phyloP scores from a whole-genome alignment of 1,284 basidiomycete genomes.

The Macrocybe sp. region DNA sequence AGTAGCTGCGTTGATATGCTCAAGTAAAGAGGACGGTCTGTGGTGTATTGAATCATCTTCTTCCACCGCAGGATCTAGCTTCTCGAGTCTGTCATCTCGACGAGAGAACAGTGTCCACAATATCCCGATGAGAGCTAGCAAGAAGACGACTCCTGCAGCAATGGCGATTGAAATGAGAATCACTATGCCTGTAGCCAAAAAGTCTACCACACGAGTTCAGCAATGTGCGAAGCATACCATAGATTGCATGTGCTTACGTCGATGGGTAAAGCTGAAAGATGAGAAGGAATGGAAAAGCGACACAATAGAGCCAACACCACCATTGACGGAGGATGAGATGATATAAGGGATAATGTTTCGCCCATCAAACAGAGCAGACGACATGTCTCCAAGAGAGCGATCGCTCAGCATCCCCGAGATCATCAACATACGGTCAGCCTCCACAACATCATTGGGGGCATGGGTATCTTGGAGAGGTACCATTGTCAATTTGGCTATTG shows the following conservation, averaged over 20 bases:
- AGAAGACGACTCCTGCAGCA: conserved; percentile 90
- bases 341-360: conserved; percentile 82
- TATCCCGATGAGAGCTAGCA: conserved; percentile 84
- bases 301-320: conserved; percentile 69
- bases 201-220: conserved; percentile 43
- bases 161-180: conserved; percentile 98
- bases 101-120: conserved; percentile 86
- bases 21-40: conserved; percentile 75
- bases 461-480: conserved; percentile 83
- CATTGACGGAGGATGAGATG: conserved; percentile 61
- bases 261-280: conserved; percentile 69
- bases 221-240: conserved; percentile 6
- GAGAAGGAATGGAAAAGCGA: conserved; percentile 80
- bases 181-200: conserved; percentile 88
- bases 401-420: conserved; percentile 80
- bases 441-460: conserved; percentile 63
- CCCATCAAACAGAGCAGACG: conserved; percentile 88
- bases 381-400: conserved; percentile 70
- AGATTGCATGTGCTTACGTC: conserved; percentile 44
- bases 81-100: conserved; percentile 61
- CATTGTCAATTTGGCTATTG: conserved; percentile 83
- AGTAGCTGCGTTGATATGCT: conserved; percentile 85
- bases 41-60: conserved; percentile 71
- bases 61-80: conserved; percentile 56
- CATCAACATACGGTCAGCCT: conserved; percentile 87